phyloP scores from a whole-genome alignment of 495 filamentous ascomycete species.

The Xylaria venustula region DNA sequence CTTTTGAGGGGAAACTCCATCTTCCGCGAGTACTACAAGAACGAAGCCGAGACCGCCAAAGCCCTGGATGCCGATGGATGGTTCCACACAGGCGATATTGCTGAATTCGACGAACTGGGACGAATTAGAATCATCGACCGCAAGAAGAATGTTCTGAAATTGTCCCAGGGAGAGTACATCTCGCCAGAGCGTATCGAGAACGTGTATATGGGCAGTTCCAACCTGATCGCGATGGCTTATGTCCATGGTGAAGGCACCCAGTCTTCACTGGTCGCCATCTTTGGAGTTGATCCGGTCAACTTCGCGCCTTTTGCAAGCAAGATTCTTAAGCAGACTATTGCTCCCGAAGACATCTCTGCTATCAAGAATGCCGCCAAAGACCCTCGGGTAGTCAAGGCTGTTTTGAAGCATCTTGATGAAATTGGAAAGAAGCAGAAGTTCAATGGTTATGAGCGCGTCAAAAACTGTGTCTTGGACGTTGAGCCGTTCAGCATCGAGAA shows the following conservation, averaged over 20 bases:
- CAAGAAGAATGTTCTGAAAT: slow-evolving; percentile 96
- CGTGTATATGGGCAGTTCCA: slow-evolving; percentile 77
- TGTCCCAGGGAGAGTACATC: slow-evolving; percentile 97
- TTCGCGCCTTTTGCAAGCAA: slow-evolving; percentile 79
- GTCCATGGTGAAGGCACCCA: slow-evolving; percentile 90
- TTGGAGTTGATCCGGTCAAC: slow-evolving; percentile 76
- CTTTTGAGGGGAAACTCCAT: slow-evolving; percentile 74
- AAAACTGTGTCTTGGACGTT: slow-evolving; percentile 68
- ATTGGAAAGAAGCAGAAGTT: slow-evolving; percentile 84
- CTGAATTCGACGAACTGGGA: slow-evolving; percentile 75
- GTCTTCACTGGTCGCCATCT: slow-evolving; percentile 79
- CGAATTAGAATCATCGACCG: slow-evolving; percentile 94
- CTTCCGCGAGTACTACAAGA: slow-evolving; percentile 86
- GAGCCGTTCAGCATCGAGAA: slow-evolving; percentile 96
- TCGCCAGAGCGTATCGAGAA: slow-evolving; percentile 97
- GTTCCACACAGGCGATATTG: slow-evolving; percentile 96
- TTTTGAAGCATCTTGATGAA: slow-evolving; percentile 75
- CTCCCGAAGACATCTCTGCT: slow-evolving; percentile 59
- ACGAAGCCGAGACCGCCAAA: slow-evolving; percentile 81
- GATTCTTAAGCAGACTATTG: slow-evolving; percentile 66
- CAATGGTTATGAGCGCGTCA: slow-evolving; percentile 83
- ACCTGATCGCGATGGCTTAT: slow-evolving; percentile 74
- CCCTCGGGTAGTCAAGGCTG: slow-evolving; percentile 65
- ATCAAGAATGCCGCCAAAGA: slow-evolving; percentile 66
- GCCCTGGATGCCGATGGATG: slow-evolving; percentile 84